These are phyloP conservation scores for Xylaria sp. DNA, from an alignment of 2,329 filamentous ascomycete species.

Conservation along the genomic window DNA sequence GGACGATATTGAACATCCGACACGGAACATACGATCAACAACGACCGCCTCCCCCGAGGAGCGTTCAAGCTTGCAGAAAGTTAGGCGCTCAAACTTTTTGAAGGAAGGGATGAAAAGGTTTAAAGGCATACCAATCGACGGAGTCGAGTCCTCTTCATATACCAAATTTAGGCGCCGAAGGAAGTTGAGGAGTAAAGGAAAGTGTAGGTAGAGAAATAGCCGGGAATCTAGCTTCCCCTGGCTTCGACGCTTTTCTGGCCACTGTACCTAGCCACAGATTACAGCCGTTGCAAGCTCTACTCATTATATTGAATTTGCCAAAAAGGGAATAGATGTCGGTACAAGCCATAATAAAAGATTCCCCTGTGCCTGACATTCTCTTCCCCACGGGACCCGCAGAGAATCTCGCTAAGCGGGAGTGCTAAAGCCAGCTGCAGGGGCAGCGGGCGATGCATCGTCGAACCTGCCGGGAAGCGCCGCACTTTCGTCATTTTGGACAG, in stretches of 20 bases:
- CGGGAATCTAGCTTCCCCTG: background rate
- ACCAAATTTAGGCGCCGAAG: background rate
- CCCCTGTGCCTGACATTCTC: background rate
- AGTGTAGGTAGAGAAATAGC: slow-evolving; percentile 1
- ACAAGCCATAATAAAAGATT: background rate
- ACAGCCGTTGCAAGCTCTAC: background rate
- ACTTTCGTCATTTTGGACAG: background rate
- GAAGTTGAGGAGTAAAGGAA: background rate
- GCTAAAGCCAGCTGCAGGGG: slow-evolving; percentile 13
- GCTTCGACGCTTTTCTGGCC: background rate
- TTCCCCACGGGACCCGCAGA: slow-evolving; percentile 11
- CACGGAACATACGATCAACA: slow-evolving; percentile 23
- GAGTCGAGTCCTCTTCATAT: background rate
- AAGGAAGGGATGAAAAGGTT: background rate
- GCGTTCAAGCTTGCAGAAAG: slow-evolving; percentile 11
- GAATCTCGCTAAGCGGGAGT: slow-evolving; percentile 11
- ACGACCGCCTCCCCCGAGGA: slow-evolving; percentile 9
- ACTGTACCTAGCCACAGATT: background rate
- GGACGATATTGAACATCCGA: slow-evolving; percentile 35
- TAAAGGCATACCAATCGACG: background rate
- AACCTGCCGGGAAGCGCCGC: slow-evolving; percentile 14
- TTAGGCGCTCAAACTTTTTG: background rate
- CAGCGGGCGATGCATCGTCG: background rate
- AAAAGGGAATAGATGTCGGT: slow-evolving; percentile 2
- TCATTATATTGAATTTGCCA: background rate